Conservation (phyloP, 2,329 filamentous ascomycete genomes). For the Ustulina deusta region DNA sequence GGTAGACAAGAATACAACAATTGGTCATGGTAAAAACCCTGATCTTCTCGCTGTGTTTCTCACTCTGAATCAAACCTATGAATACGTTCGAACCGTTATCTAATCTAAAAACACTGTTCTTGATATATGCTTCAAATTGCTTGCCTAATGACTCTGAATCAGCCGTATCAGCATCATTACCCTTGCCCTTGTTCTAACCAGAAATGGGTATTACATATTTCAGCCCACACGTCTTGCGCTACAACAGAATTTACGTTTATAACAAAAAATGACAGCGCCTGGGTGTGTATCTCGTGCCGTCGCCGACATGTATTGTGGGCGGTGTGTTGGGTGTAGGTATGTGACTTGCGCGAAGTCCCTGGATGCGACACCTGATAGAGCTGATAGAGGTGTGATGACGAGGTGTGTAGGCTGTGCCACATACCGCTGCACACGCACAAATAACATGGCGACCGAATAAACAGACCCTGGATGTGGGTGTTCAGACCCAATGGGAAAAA, state of each 20-base stretch:
- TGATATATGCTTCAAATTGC: background rate
- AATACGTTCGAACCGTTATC: background rate
- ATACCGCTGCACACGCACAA: too few relatives aligned
- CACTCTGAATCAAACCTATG: background rate
- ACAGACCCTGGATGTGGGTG: too few relatives aligned
- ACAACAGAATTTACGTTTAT: background rate
- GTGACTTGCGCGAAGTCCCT: background rate
- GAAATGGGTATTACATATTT: background rate
- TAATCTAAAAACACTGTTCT: too few relatives aligned
- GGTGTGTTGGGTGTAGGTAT: background rate
- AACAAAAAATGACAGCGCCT: background rate
- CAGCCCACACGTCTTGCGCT: background rate
- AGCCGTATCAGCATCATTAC: background rate
- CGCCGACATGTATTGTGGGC: background rate
- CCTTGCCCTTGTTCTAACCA: background rate
- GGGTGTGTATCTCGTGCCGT: background rate
- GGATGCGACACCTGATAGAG: too few relatives aligned
- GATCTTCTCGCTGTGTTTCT: background rate
- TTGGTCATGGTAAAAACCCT: background rate
- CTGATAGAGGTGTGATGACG: too few relatives aligned
- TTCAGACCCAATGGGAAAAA: too few relatives aligned
- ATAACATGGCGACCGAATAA: too few relatives aligned
- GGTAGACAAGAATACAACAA: too few relatives aligned
- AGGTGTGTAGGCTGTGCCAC: too few relatives aligned
- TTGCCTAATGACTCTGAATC: background rate